Base-by-base conservation (phyloP, 2,329 filamentous ascomycete genomes). In the Clonostachys solani region DNA sequence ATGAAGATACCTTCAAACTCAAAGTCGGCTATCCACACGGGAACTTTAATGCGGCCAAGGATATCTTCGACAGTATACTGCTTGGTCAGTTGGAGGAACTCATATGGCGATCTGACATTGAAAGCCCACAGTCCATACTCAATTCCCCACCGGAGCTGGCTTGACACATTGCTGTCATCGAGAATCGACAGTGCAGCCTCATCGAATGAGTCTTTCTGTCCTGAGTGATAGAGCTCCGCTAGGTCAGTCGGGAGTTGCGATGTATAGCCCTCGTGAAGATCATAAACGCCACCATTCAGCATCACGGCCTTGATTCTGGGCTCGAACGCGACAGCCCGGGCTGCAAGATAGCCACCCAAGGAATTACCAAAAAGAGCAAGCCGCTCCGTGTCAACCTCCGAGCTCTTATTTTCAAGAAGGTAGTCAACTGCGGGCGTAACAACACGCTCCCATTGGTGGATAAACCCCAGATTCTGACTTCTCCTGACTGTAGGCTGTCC, bases 291-390 rank as follows among this genome's bases (percentile, higher is more conserved):
- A 49, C 69, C 69, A 33, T 67, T 57, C 13, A 61, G 52, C 33
- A 72, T 50, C 2, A 64, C 54, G 1, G 70, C 72, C 1, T 61
- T 57, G 10, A 74, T 50, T 3, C 71, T 66, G 43, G 60, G 65
- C 48, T 75, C 72, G 49, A 69, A 71, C 0, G 69, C 68, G 0
- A 71, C 70, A 1, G 69, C 72, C 5, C 69, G 63, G 2, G 65
- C 54, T 5, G 61, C 64, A 1, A 74, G 60, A 19, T 60, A 65
- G 0, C 70, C 70, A 5, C 70, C 69, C 41, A 75, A 62, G 2
- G 69, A 73, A 45, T 63, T 55, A 12, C 72, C 73, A 18, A 70
- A 42, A 2, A 74, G 54, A 5, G 53, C 71, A 3, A 74, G 37
- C 33, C 62, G 48, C 54, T 53, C 41, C 8, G 44, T 29, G 46